Percentiles rank a stretch among this genome's conserved stretches.
Conservation (phyloP, 2,329 filamentous ascomycete species). For the Penicillium freii region DNA sequence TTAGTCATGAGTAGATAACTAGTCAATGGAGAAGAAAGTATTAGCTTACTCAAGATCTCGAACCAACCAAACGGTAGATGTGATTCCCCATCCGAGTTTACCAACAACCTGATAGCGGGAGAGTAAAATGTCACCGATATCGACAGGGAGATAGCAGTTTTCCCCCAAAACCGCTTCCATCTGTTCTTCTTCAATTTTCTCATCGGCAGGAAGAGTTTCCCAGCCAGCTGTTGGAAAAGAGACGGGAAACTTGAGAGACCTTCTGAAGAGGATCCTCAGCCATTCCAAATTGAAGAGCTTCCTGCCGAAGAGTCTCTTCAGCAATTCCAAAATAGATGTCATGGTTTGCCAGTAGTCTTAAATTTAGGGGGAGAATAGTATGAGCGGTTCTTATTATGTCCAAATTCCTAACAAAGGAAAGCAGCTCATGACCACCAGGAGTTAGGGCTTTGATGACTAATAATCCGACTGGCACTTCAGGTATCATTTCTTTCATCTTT, state of each 20-base stretch:
- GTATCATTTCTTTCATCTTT: too few relatives aligned
- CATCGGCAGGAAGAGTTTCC: background rate
- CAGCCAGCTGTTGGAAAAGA: background rate
- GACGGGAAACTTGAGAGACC: background rate
- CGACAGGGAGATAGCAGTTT: background rate
- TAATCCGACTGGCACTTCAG: background rate
- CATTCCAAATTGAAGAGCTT: background rate
- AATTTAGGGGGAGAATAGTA: background rate
- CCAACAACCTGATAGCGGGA: too few relatives aligned
- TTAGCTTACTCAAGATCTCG: too few relatives aligned
- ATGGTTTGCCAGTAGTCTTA: background rate
- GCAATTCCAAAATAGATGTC: background rate
- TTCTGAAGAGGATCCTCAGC: background rate
- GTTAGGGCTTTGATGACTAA: background rate
- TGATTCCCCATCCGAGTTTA: too few relatives aligned
- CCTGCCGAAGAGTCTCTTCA: background rate
- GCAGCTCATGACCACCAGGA: too few relatives aligned
- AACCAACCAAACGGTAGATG: too few relatives aligned
- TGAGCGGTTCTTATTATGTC: background rate
- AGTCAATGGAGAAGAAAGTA: too few relatives aligned
- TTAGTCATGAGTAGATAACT: too few relatives aligned
- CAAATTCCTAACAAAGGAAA: background rate
- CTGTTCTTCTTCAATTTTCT: background rate
- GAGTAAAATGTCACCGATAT: background rate
- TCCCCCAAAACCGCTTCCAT: background rate